These are phyloP conservation scores for Apiotrichum veenhuisii DNA, from an alignment of 1,284 basidiomycete genomes.

Conservation along the genomic window DNA sequence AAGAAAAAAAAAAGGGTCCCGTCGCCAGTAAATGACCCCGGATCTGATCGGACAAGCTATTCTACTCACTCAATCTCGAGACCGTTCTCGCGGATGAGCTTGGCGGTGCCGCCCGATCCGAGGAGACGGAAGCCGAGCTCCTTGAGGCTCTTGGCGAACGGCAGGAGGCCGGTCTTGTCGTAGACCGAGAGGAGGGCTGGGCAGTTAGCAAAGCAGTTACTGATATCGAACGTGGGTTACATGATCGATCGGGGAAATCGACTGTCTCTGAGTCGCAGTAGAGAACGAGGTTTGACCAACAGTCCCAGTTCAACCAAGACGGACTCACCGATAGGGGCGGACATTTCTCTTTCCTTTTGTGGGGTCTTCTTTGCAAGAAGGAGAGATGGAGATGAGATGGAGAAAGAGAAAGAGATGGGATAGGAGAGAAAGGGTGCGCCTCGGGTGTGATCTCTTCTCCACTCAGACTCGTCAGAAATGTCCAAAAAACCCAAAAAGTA, in stretches of 20 bases:
- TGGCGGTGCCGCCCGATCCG: constrained; percentile 95
- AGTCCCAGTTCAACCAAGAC: neutral
- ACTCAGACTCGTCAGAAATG: no score
- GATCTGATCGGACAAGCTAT: neutral
- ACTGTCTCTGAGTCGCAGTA: neutral
- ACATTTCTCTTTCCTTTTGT: neutral
- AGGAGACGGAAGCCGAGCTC: constrained; percentile 80
- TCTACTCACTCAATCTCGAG: constrained; percentile 77
- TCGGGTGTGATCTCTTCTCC: no score
- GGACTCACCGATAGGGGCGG: constrained; percentile 17
- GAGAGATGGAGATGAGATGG: neutral
- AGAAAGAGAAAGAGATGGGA: neutral
- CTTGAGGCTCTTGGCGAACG: constrained; percentile 79
- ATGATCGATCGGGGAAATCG: neutral
- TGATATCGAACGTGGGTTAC: neutral
- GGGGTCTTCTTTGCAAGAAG: neutral
- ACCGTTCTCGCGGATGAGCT: constrained; percentile 91
- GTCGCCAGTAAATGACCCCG: neutral
- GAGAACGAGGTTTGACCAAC: neutral
- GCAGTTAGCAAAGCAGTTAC: neutral
- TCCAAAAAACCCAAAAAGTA: no score
- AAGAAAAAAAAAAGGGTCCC: neutral
- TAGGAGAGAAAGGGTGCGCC: neutral
- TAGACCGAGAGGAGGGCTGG: constrained; percentile 89
- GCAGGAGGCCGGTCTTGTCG: constrained; percentile 88